A percentile compares a stretch with the other conserved stretches of the same genome.
Conservation (phyloP, 2,329 filamentous ascomycete genomes). For the Aciculosporium take region DNA sequence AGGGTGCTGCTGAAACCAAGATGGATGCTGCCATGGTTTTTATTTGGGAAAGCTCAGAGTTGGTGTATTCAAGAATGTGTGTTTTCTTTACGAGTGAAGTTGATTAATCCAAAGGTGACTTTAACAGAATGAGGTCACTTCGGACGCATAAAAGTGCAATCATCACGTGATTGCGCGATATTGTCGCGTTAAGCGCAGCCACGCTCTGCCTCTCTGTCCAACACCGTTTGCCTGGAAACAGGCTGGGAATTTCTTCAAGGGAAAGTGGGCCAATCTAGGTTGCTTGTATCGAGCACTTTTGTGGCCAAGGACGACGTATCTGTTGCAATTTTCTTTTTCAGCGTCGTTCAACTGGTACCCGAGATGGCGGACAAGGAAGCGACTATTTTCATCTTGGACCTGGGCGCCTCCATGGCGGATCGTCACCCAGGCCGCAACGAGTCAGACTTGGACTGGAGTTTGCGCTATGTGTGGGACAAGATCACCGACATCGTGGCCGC, state of each 20-base stretch:
- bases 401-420: constrained; percentile 72
- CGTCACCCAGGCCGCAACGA: constrained; percentile 55
- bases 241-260: background rate
- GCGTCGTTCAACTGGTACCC: background rate
- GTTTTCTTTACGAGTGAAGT: background rate
- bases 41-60: background rate
- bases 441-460: constrained; percentile 74
- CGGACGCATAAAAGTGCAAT: too few relatives aligned
- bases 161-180: constrained; percentile 19
- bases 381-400: constrained; percentile 80
- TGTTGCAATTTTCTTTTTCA: background rate
- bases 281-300: background rate
- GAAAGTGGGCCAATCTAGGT: background rate
- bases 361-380: constrained; percentile 86
- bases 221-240: constrained; percentile 10
- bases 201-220: background rate
- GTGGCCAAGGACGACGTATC: background rate
- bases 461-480: constrained; percentile 93
- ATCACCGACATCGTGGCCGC: constrained; percentile 54
- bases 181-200: constrained; percentile 13
- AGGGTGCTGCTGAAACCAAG: constrained; percentile 52
- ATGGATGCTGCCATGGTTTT: constrained; percentile 32
- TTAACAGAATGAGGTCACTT: constrained; percentile 9
- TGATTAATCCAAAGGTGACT: too few relatives aligned
- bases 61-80: background rate